Base-by-base conservation (phyloP, 2,329 filamentous ascomycete genomes). In the Exophiala viscosa region DNA sequence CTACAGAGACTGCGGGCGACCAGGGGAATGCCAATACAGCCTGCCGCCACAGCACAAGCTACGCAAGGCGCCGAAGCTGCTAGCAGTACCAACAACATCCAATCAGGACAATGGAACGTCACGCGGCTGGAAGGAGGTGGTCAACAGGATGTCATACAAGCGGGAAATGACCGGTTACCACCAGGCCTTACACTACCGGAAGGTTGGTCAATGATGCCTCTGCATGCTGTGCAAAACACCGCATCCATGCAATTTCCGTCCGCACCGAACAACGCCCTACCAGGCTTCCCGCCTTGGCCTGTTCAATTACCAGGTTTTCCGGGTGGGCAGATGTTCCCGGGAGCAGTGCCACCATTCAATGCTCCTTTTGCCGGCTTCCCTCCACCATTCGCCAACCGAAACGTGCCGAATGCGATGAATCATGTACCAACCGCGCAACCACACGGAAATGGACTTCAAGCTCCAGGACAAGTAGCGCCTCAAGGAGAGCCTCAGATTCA, bases 1-100 rank as follows among this genome's bases (percentile, higher is more conserved):
- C 68, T 93, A 45, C 74, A 80, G 32, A 79, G 85, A 54, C 73
- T 91, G 48, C 83, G 86, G 18, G 35, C 77, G 79, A 50, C 59
- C 60, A 31, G 36, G 45, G 17, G 45, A 38, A 32, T 28, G 40
- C 15, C 48, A 34, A 36, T 10, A 20, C 8, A 45, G 18, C 65
- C 63, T 13, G 18, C 20, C 34, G 49, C 31, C 15, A n/a, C 46
- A 33, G 15, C 42, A 32, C 11, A 10, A 28, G 9, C 41, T 28
- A 31, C 45, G 11, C 41, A 34, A 33, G 43, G 15, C 7, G 6
- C 41, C n/a, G 20, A 18, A 13, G 15, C 20, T 20, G 14, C 17
- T 32, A 15, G 31, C 42, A n/a, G 34, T 60, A 40, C 32, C 58
- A 48, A 39, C 61, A 54, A 38, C 60, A 50, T 15, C 6, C 34